These are phyloP conservation scores for Colletotrichum sp. DNA, from an alignment of 2,329 filamentous ascomycete species.

Conservation along the genomic window DNA sequence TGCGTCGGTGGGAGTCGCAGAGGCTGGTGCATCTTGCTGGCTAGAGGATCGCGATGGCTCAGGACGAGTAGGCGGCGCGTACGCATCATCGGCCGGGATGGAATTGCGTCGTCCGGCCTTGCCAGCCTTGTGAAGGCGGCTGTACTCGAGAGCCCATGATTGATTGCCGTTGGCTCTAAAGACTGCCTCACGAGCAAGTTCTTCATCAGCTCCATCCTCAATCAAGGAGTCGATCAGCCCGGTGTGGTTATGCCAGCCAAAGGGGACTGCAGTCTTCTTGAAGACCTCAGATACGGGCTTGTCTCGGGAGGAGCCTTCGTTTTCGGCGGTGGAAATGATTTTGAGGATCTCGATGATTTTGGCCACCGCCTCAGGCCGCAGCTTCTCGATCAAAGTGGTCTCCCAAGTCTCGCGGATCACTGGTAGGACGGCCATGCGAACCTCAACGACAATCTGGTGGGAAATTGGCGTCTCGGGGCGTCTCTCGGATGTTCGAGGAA, in stretches of 20 bases:
- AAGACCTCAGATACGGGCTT: constrained; percentile 42
- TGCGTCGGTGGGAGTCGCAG: constrained; percentile 7
- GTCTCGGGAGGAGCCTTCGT: constrained; percentile 59
- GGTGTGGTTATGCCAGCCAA: constrained; percentile 47
- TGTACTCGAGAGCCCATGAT: constrained; percentile 74
- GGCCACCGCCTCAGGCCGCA: constrained; percentile 77
- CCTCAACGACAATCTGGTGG: constrained; percentile 83
- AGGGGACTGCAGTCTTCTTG: constrained; percentile 47
- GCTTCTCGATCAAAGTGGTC: constrained; percentile 81
- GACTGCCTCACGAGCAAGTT: constrained; percentile 77
- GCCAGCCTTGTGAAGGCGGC: constrained; percentile 64
- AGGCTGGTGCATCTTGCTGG: constrained; percentile 25
- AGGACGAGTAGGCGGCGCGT: constrained; percentile 31
- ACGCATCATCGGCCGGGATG: constrained; percentile 66
- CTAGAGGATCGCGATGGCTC: constrained; percentile 24
- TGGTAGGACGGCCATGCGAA: constrained; percentile 81
- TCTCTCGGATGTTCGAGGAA: constrained; percentile 43
- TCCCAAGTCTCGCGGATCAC: constrained; percentile 83
- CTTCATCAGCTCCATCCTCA: constrained; percentile 58
- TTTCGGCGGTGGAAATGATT: constrained; percentile 76
- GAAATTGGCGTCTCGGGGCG: constrained; percentile 49
- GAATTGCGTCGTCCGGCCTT: constrained; percentile 68
- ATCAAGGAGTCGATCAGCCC: constrained; percentile 29
- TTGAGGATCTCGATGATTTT: constrained; percentile 85
- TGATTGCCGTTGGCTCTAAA: constrained; percentile 79